Conservation (phyloP, 768 basidiomycete species). For the Tylopilus plumbeoviolaceoides region DNA sequence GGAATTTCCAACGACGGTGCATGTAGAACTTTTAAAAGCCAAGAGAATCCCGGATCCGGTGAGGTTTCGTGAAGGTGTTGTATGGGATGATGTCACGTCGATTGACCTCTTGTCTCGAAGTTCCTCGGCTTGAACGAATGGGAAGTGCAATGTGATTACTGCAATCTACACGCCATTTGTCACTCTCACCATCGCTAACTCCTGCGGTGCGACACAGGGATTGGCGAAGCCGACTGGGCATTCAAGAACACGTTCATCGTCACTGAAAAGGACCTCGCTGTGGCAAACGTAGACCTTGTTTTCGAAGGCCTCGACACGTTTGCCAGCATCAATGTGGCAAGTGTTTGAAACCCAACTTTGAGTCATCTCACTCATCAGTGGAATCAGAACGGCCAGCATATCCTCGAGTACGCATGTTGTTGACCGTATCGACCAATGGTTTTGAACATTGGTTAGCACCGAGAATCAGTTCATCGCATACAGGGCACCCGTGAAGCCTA, state of each 20-base stretch:
- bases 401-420: slow-evolving; percentile 47
- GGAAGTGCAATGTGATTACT: slow-evolving; percentile 79
- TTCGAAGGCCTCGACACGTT: slow-evolving; percentile 95
- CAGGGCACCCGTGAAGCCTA: slow-evolving; percentile 54
- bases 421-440: background rate
- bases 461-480: slow-evolving; percentile 83
- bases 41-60: slow-evolving; percentile 83
- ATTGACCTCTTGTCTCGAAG: slow-evolving; percentile 33
- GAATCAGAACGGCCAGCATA: slow-evolving; percentile 63
- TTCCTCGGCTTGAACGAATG: slow-evolving; percentile 79
- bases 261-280: slow-evolving; percentile 41
- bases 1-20: slow-evolving; percentile 79
- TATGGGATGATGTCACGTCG: slow-evolving; percentile 1
- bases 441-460: slow-evolving; percentile 39
- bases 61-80: slow-evolving; percentile 24
- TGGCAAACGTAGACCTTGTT: slow-evolving; percentile 62
- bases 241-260: slow-evolving; percentile 68
- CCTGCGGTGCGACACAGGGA: slow-evolving; percentile 49
- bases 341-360: background rate
- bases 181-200: background rate
- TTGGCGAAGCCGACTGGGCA: slow-evolving; percentile 83
- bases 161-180: background rate
- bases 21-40: slow-evolving; percentile 75
- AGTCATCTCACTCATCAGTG: background rate
- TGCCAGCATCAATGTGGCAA: slow-evolving; percentile 63